A percentile compares a stretch with the other conserved stretches of the same genome.
Evolutionary conservation across 331 rosid genomes (phyloP).

Genomic region (Quercus lobata): DNA sequence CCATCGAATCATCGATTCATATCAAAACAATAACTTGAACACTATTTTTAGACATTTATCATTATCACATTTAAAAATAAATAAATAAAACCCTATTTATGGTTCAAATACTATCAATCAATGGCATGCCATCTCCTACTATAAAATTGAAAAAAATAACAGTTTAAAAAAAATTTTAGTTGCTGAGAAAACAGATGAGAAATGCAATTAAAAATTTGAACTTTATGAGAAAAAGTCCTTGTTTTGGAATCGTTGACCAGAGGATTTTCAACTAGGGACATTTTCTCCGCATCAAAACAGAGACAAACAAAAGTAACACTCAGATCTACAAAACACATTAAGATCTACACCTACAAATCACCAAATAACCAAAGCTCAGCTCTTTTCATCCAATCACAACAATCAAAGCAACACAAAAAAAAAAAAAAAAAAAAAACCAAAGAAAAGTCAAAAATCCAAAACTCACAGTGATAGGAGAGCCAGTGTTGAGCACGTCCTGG

Average conservation of each 20-base stretch:
- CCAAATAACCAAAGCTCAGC: background rate
- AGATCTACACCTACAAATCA: background rate
- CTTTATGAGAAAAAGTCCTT: background rate
- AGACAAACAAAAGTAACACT: background rate
- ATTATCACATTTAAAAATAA: too few species aligned
- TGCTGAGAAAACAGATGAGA: background rate
- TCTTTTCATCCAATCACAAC: background rate
- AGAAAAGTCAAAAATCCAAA: conserved; percentile 15
- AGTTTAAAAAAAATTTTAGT: too few species aligned
- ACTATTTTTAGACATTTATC: too few species aligned
- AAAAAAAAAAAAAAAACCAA: background rate
- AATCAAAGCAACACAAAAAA: background rate
- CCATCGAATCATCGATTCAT: background rate
- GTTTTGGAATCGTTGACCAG: background rate
- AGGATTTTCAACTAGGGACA: background rate
- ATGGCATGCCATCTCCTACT: too few species aligned
- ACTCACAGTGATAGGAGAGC: conserved; percentile 90
- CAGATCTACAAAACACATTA: background rate
- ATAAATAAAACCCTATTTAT: too few species aligned
- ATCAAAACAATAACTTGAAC: background rate
- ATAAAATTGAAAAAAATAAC: too few species aligned
- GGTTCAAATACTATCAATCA: too few species aligned
- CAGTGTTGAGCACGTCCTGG: conserved; percentile 90
- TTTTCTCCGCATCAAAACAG: background rate
- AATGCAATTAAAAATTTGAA: background rate